Conservation (phyloP, 148 eudicot genomes). For the Agrostemma githago region DNA sequence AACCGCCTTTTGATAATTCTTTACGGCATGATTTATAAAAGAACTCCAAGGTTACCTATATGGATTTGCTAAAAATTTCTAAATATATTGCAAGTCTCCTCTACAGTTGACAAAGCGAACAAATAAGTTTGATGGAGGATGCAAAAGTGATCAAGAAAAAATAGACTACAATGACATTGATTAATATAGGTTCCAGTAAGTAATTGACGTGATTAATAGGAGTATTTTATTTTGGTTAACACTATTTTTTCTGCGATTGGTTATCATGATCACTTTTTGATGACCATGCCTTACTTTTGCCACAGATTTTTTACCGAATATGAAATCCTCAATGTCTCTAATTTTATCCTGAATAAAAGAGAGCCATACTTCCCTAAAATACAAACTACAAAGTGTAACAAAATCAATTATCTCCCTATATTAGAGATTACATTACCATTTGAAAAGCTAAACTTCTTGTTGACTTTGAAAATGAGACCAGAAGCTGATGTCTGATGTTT, state of each 20-base stretch:
- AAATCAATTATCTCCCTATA: not conserved
- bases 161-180: not conserved
- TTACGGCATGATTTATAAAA: too few species aligned
- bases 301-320: not conserved
- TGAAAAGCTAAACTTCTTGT: not conserved
- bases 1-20: too few species aligned
- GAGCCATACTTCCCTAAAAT: not conserved
- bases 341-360: not conserved
- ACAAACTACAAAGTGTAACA: too few species aligned
- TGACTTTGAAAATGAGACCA: not conserved
- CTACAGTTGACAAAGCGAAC: not conserved
- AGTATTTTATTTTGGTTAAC: not conserved
- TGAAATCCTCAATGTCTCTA: not conserved
- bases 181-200: not conserved
- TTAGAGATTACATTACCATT: not conserved
- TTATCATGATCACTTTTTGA: not conserved
- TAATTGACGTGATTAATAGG: not conserved
- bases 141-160: not conserved
- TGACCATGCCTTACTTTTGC: not conserved
- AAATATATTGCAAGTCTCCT: too few species aligned
- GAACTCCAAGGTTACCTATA: too few species aligned
- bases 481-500: not conserved
- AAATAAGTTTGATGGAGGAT: not conserved
- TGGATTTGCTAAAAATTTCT: too few species aligned
- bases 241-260: not conserved